Evolutionary conservation across 2,329 filamentous ascomycete genomes (phyloP).

Genomic region (Fulvia fulva): DNA sequence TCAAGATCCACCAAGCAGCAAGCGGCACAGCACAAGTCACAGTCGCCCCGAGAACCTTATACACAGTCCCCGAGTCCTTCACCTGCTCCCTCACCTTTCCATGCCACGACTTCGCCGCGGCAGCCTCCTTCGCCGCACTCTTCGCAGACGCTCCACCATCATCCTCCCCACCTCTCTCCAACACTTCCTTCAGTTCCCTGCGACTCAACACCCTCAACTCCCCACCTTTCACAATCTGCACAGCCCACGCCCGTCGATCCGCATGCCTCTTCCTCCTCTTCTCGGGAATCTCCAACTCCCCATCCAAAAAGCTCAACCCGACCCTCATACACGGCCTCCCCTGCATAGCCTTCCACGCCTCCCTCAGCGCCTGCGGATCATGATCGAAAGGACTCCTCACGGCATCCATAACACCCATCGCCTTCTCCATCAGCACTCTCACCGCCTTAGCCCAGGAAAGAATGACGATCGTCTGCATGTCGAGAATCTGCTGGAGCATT

Average conservation of each 20-base stretch:
- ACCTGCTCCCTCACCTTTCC: neutral
- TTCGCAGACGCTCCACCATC: neutral
- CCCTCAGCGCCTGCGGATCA: conserved; percentile 9
- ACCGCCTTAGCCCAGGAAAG: conserved; percentile 7
- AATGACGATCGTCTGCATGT: conserved; percentile 6
- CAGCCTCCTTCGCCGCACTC: neutral
- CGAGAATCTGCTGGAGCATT: conserved; percentile 7
- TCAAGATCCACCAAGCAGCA: conserved; percentile 3
- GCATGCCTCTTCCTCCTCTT: neutral
- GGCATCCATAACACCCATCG: conserved; percentile 8
- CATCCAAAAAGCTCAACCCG: conserved; percentile 6
- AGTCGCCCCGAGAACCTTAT: conserved; percentile 1
- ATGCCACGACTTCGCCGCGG: neutral
- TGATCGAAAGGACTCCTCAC: conserved; percentile 9
- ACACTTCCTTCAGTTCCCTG: neutral
- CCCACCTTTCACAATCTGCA: neutral
- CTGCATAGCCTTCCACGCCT: conserved; percentile 12
- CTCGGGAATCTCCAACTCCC: neutral
- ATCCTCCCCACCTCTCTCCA: neutral
- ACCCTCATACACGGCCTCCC: conserved; percentile 10
- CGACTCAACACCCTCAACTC: neutral
- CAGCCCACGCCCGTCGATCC: neutral
- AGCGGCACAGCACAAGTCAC: conserved; percentile 4
- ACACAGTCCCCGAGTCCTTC: neutral
- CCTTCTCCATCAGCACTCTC: conserved; percentile 5